Evolutionary conservation across 108 stramenopile genomes (phyloP).

Genomic region (Nannochloropsis gaditana): DNA sequence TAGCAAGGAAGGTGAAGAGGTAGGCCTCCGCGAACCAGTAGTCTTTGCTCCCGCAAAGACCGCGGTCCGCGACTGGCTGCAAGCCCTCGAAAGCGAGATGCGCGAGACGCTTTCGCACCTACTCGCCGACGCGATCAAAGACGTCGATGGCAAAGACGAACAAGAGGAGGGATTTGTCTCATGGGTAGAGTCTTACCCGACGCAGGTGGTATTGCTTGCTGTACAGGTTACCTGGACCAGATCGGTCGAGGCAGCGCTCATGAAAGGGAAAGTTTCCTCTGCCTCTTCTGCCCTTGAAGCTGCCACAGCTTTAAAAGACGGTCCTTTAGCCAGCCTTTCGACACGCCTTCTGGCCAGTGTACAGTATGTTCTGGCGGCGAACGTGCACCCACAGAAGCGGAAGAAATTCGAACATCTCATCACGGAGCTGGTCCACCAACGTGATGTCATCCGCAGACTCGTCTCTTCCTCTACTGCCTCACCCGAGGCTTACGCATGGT

Average conservation of each 20-base stretch:
- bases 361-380: conserved; percentile 68
- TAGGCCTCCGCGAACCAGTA: conserved; percentile 66
- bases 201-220: conserved; percentile 90
- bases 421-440: conserved; percentile 93
- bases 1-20: conserved; percentile 93
- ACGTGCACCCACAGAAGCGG: conserved; percentile 71
- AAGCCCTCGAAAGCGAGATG: conserved; percentile 78
- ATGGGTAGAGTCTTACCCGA: conserved; percentile 77
- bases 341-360: conserved; percentile 74
- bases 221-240: conserved; percentile 82
- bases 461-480: conserved; percentile 28
- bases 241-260: conserved; percentile 71
- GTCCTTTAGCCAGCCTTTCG: not conserved
- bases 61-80: conserved; percentile 87
- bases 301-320: not conserved
- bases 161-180: conserved; percentile 62
- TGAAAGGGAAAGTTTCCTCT: conserved; percentile 22
- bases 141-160: conserved; percentile 54
- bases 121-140: conserved; percentile 65
- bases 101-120: conserved; percentile 76
- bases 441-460: conserved; percentile 81
- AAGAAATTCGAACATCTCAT: conserved; percentile 97
- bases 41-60: conserved; percentile 52
- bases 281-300: not conserved
- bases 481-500: not conserved